Evolutionary conservation across 2,329 filamentous ascomycete species (phyloP).

Genomic region (Epichloe aotearoae): DNA sequence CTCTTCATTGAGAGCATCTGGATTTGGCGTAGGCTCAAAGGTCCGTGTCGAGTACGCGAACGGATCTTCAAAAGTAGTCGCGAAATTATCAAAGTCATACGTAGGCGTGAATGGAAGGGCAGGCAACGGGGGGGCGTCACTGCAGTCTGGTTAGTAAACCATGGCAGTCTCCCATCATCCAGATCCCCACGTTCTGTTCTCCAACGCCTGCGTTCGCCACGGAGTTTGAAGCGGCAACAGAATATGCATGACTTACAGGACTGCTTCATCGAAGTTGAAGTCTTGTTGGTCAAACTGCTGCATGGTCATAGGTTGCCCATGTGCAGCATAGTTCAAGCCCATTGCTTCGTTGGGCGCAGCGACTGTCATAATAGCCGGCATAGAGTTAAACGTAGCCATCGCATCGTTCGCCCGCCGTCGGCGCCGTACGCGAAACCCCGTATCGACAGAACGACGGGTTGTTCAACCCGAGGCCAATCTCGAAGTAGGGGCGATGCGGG

Average conservation of each 20-base stretch:
- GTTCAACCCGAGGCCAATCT: background rate
- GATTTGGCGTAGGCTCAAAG: constrained; percentile 30
- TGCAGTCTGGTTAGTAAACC: constrained; percentile 7
- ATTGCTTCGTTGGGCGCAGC: constrained; percentile 32
- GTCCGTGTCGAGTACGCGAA: constrained; percentile 43
- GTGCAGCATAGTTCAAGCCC: constrained; percentile 27
- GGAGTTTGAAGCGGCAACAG: background rate
- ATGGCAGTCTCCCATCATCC: background rate
- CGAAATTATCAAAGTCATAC: constrained; percentile 48
- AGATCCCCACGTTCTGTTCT: background rate
- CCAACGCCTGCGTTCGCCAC: background rate
- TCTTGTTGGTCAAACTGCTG: constrained; percentile 39
- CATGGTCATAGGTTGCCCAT: constrained; percentile 28
- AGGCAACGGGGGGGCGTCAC: constrained; percentile 21
- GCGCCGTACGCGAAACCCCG: constrained; percentile 10
- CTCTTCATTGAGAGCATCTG: constrained; percentile 31
- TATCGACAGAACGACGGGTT: constrained; percentile 3
- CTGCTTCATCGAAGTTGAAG: constrained; percentile 40
- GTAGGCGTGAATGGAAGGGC: constrained; percentile 40
- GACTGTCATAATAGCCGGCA: constrained; percentile 37
- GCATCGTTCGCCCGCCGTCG: constrained; percentile 28
- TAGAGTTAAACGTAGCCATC: constrained; percentile 46
- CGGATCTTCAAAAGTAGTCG: constrained; percentile 51
- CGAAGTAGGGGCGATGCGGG: background rate
- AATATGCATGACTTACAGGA: constrained; percentile 33